Evolutionary conservation across 2,329 filamentous ascomycete genomes (phyloP).

Genomic region (Alternaria tenuissima): DNA sequence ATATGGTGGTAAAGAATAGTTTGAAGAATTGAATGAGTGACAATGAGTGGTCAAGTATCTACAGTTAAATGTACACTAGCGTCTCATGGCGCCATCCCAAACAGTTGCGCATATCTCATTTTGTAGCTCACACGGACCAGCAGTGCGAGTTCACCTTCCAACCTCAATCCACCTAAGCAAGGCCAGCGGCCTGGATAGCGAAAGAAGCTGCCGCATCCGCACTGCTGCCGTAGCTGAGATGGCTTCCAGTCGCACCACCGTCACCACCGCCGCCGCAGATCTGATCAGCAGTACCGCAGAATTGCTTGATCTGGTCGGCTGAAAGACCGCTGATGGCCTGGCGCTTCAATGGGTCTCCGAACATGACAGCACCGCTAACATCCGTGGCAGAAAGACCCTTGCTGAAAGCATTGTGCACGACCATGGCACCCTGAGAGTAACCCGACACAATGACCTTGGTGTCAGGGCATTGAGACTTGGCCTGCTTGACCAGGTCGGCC

Average conservation of each 20-base stretch:
- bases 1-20: constrained; percentile 60
- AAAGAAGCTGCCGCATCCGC: constrained; percentile 39
- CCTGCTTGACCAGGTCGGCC: constrained; percentile 34
- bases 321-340: constrained; percentile 31
- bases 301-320: constrained; percentile 35
- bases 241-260: constrained; percentile 36
- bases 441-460: constrained; percentile 46
- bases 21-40: background rate
- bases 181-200: constrained; percentile 35
- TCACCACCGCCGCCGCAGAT: constrained; percentile 38
- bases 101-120: background rate
- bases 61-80: constrained; percentile 4
- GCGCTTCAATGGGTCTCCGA: constrained; percentile 44
- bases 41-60: constrained; percentile 13
- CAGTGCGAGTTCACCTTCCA: background rate
- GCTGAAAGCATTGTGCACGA: constrained; percentile 42
- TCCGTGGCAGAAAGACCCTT: constrained; percentile 33
- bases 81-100: background rate
- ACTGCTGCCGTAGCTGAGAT: constrained; percentile 41
- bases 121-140: background rate
- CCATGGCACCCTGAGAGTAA: constrained; percentile 46
- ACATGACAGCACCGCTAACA: constrained; percentile 38
- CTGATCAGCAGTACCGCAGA: constrained; percentile 36
- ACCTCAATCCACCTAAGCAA: constrained; percentile 15
- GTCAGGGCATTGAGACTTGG: constrained; percentile 39